Evolutionary conservation across 1,284 basidiomycete genomes (phyloP).

Genomic region (Naganishia sp.): DNA sequence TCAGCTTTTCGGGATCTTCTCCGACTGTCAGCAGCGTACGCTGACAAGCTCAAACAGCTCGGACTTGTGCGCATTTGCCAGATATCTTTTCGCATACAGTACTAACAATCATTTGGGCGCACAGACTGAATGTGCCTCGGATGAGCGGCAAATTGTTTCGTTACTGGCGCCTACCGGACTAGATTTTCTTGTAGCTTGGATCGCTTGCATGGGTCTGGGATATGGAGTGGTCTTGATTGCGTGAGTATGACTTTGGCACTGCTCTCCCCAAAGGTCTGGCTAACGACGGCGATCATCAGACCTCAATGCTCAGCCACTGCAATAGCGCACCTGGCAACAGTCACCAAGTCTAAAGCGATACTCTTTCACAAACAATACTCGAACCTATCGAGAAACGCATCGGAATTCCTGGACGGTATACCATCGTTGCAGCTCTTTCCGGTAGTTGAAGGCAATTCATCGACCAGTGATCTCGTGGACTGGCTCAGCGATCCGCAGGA

Average conservation of each 20-base stretch:
- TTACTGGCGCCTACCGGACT: constrained; percentile 52
- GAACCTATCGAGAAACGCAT: constrained; percentile 38
- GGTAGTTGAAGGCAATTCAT: neutral
- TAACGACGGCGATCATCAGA: constrained; percentile 32
- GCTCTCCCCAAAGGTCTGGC: too few species aligned
- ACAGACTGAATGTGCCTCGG: neutral
- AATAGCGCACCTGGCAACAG: constrained; percentile 44
- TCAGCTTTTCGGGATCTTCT: constrained; percentile 27
- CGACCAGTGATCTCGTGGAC: neutral
- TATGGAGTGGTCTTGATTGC: constrained; percentile 54
- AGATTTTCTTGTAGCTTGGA: constrained; percentile 51
- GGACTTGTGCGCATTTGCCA: neutral
- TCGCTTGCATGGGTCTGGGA: constrained; percentile 51
- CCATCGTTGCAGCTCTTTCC: constrained; percentile 7
- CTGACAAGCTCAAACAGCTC: constrained; percentile 35
- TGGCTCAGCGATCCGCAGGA: constrained; percentile 26
- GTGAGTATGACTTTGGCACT: constrained; percentile 37
- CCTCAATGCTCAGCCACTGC: constrained; percentile 52
- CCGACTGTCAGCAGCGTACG: constrained; percentile 29
- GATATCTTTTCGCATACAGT: too few species aligned
- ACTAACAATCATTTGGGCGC: too few species aligned
- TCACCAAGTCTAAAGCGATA: constrained; percentile 43
- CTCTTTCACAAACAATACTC: constrained; percentile 48
- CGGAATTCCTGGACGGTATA: constrained; percentile 18
- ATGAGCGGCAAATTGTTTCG: constrained; percentile 40